Percentiles rank a stretch among this genome's conserved stretches.
Conservation (phyloP, 192 early-diverging fungal genomes). For the Coemansia sp. region DNA sequence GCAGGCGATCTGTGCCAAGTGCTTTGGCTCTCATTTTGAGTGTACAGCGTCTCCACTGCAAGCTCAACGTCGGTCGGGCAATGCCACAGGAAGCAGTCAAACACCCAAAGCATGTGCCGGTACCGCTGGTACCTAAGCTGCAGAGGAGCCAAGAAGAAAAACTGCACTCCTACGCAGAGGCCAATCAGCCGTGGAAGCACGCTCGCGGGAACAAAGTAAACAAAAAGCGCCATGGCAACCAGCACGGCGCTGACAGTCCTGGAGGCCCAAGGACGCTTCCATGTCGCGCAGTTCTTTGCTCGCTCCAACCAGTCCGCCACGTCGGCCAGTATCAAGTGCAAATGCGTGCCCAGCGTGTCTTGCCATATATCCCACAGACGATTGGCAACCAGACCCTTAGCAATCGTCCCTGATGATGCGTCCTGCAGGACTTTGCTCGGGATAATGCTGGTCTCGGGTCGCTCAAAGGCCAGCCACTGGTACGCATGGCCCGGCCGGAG, state of each 20-base stretch:
- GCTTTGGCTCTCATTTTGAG: not conserved
- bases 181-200: slow-evolving; percentile 41
- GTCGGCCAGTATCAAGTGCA: slow-evolving; percentile 44
- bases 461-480: slow-evolving; percentile 49
- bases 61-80: slow-evolving; percentile 47
- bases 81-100: slow-evolving; percentile 48
- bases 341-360: slow-evolving; percentile 41
- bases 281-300: slow-evolving; percentile 48
- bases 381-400: slow-evolving; percentile 42
- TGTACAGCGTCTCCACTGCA: slow-evolving; percentile 40
- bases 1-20: not conserved
- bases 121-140: slow-evolving; percentile 46
- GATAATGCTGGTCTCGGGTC: slow-evolving; percentile 48
- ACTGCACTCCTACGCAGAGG: slow-evolving; percentile 38
- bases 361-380: slow-evolving; percentile 51
- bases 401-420: slow-evolving; percentile 42
- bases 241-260: slow-evolving; percentile 26
- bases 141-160: slow-evolving; percentile 48
- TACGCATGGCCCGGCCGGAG: slow-evolving; percentile 48
- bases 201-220: slow-evolving; percentile 28
- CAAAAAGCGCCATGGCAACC: slow-evolving; percentile 15
- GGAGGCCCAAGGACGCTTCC: slow-evolving; percentile 52
- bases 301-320: slow-evolving; percentile 52
- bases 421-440: slow-evolving; percentile 40
- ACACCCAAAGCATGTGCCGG: slow-evolving; percentile 41